Base-by-base conservation (phyloP, 2,329 filamentous ascomycete species). In the Exophiala calicioides region DNA sequence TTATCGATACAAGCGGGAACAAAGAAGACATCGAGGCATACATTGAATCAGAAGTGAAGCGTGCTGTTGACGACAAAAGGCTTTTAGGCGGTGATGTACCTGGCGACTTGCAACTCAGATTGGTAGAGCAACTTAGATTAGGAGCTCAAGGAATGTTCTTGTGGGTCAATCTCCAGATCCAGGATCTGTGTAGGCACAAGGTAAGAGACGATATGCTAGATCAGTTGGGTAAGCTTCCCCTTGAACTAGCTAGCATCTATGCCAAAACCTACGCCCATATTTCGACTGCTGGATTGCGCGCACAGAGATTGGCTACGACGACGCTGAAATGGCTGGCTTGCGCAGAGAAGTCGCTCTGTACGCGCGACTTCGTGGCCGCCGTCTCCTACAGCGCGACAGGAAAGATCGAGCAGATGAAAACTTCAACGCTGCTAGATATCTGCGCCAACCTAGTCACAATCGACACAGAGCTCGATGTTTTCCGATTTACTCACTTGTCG, bases 401-500 rank as follows among this genome's bases (percentile, higher is more conserved):
- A n/a, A n/a, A n/a, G n/a, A n/a, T n/a, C n/a, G n/a, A n/a, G n/a
- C n/a, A n/a, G n/a, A n/a, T n/a, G n/a, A n/a, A n/a, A n/a, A n/a
- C n/a, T n/a, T n/a, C n/a, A n/a, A n/a, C n/a, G n/a, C n/a, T n/a
- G n/a, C n/a, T n/a, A n/a, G n/a, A n/a, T n/a, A n/a, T 61, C 20
- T 64, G 59, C 47, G 54, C 54, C 32, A 64, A 65, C 32, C 56
- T 66, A 10, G 39, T 66, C 10, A 47, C 61, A 16, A 52, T 58
- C 34, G 62, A 66, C 37, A 31, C 38, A 15, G 32, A 57, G 21
- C 35, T 58, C 8, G 49, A 61, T 31, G 51, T 43, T 2, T 63
- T 66, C 51, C 58, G 57, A 8, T 65, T 65, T 44, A 55, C 59
- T 18, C 63, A 66, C 54, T 42, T 62, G n/a, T 65, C 64, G 1